Evolutionary conservation across 108 stramenopile genomes (phyloP), one percentile per base, ranked within the genome.

Genomic region (Schizochytrium sp.): DNA sequence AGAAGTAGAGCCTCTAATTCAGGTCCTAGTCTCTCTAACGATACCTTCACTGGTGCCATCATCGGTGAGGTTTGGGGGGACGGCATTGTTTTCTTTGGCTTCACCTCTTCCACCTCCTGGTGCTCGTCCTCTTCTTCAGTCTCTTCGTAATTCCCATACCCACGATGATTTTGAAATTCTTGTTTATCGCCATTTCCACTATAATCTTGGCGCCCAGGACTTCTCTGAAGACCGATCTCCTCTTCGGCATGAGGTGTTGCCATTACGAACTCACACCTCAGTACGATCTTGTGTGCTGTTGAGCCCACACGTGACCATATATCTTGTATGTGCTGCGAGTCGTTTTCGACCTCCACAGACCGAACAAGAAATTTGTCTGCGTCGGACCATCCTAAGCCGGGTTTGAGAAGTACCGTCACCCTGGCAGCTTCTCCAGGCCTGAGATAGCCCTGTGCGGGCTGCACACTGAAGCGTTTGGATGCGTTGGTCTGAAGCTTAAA

Each of bases 401-500:
- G 76, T 53, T 83, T 83, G 76, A 83, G 76, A 8, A 55, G 47
- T 2, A 83, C 40, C 7, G 76, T 83, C 0, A 83, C 76, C n/a
- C 53, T 17, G 8, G 28, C 76, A n/a, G 47, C 5, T 53, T 10
- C 47, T 5, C 76, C 76, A 10, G 50, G 28, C 15, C 76, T 47
- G 17, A 83, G 50, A 53, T 55, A 83, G 10, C 76, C 76, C 40
- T 83, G 76, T 10, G 76, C 76, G 5, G 76, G 76, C 47, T 55
- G 76, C 45, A 83, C 76, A 53, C 53, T 83, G 3, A 40, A 83
- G 15, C 76, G 47, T 53, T 83, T 83, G 0, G 76, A 83, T 5
- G 76, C 76, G 55, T 83, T 83, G 50, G 76, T 83, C 3, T 83
- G 76, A 47, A 83, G 53, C 76, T 83, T 83, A 53, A 83, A 83